Conservation (phyloP, 352 stramenopile genomes). For the Phytophthora vignae region DNA sequence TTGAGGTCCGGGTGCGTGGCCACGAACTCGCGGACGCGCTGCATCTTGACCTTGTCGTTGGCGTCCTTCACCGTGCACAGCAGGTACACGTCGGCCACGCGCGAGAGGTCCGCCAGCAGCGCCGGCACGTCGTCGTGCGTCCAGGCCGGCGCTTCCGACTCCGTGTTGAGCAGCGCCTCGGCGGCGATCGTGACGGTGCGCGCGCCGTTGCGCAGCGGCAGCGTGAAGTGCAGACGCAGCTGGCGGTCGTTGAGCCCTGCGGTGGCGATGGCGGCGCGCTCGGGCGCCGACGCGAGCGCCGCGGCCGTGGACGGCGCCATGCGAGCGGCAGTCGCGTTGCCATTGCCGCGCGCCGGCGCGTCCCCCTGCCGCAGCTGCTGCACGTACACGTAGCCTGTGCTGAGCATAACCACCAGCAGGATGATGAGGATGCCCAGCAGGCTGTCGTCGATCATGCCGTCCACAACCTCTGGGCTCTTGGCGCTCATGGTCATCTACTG, state of each 20-base stretch:
- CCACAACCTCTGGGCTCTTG: constrained; percentile 55
- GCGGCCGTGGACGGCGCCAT: constrained; percentile 26
- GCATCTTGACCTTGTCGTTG: constrained; percentile 39
- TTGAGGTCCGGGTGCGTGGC: constrained; percentile 39
- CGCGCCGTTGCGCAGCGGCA: constrained; percentile 71
- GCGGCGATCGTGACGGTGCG: constrained; percentile 74
- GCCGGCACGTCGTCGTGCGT: constrained; percentile 47
- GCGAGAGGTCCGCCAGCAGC: constrained; percentile 66
- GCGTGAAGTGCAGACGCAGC: constrained; percentile 57
- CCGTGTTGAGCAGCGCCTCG: constrained; percentile 57
- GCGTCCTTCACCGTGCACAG: constrained; percentile 54
- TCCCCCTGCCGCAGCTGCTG: constrained; percentile 60
- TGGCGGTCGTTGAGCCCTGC: constrained; percentile 57
- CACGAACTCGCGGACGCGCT: constrained; percentile 63
- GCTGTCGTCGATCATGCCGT: constrained; percentile 73
- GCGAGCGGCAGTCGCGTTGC: background rate
- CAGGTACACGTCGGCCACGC: constrained; percentile 74
- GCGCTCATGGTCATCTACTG: constrained; percentile 29
- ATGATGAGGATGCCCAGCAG: constrained; percentile 74
- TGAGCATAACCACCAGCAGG: constrained; percentile 73
- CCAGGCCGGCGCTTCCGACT: constrained; percentile 47
- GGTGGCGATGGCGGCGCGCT: constrained; percentile 43
- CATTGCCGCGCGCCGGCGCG: background rate
- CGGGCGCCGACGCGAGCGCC: constrained; percentile 16
- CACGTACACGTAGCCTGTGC: constrained; percentile 78